Percentiles rank a stretch among this genome's conserved stretches.
Evolutionary conservation across 1,139 yeast genomes (phyloP).

Genomic region (Eremothecium gossypii): DNA sequence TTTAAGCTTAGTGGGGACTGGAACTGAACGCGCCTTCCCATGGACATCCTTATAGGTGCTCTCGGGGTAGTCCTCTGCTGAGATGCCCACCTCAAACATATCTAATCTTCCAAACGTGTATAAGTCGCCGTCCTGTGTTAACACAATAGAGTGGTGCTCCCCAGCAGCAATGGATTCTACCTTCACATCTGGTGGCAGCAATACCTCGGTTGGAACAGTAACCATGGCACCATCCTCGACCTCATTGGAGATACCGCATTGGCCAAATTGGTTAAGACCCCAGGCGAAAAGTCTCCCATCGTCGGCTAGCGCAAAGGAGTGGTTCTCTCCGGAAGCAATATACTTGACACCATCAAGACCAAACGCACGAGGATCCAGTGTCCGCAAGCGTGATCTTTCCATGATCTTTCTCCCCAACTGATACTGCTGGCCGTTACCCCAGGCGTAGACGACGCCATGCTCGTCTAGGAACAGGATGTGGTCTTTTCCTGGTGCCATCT

Average conservation of each 20-base stretch:
- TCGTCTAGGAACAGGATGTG: constrained; percentile 77
- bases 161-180: constrained; percentile 68
- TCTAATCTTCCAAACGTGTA: constrained; percentile 87
- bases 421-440: constrained; percentile 95
- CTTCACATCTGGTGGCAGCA: constrained; percentile 49
- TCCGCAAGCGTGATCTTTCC: constrained; percentile 64
- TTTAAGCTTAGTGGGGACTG: constrained; percentile 64
- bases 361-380: constrained; percentile 60
- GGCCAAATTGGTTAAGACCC: constrained; percentile 97
- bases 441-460: constrained; percentile 81
- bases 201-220: constrained; percentile 66
- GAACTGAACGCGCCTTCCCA: constrained; percentile 80
- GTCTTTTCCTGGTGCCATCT: constrained; percentile 87
- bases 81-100: constrained; percentile 84
- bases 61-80: constrained; percentile 51
- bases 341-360: constrained; percentile 68
- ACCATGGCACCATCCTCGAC: constrained; percentile 77
- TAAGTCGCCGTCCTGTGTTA: constrained; percentile 61
- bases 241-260: constrained; percentile 68
- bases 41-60: constrained; percentile 69
- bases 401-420: constrained; percentile 80
- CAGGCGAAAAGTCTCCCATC: constrained; percentile 69
- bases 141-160: constrained; percentile 83
- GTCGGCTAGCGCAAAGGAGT: constrained; percentile 81
- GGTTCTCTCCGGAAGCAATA: constrained; percentile 91